Evolutionary conservation across 2,329 filamentous ascomycete species (phyloP).

Genomic region (Aureobasidium lini): DNA sequence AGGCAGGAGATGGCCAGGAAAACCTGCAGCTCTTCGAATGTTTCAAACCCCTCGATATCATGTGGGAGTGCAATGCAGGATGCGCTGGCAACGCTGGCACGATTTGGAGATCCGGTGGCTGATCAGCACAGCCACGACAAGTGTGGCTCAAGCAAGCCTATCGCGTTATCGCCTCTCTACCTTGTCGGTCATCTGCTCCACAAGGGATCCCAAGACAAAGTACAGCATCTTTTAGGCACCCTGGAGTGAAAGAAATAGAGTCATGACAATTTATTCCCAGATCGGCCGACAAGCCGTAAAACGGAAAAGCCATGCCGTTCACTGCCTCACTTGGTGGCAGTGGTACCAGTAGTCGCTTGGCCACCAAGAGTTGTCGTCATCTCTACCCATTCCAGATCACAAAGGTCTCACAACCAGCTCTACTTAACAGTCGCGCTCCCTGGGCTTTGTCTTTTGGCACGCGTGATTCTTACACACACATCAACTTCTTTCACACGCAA

Average conservation of each 20-base stretch:
- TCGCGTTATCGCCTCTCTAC: too few species aligned
- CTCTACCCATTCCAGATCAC: not conserved
- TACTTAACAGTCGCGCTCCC: slow-evolving; percentile 1
- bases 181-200: not conserved
- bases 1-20: not conserved
- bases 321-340: slow-evolving; percentile 1
- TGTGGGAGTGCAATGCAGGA: slow-evolving; percentile 12
- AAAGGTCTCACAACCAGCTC: slow-evolving; percentile 6
- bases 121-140: not conserved
- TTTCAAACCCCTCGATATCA: slow-evolving; percentile 7
- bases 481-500: not conserved
- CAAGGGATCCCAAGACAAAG: not conserved
- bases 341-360: not conserved
- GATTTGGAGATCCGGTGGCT: slow-evolving; percentile 3
- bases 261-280: not conserved
- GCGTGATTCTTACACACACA: not conserved
- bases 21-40: not conserved
- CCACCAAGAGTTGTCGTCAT: slow-evolving; percentile 2
- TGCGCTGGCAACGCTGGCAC: slow-evolving; percentile 7
- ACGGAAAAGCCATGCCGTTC: slow-evolving; percentile 2
- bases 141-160: not conserved
- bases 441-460: not conserved
- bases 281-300: not conserved
- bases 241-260: not conserved
- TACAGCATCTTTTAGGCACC: not conserved